These are phyloP conservation scores for Paraurostyla sp. DNA, from an alignment of 73 alveolate species.

Conservation along the genomic window DNA sequence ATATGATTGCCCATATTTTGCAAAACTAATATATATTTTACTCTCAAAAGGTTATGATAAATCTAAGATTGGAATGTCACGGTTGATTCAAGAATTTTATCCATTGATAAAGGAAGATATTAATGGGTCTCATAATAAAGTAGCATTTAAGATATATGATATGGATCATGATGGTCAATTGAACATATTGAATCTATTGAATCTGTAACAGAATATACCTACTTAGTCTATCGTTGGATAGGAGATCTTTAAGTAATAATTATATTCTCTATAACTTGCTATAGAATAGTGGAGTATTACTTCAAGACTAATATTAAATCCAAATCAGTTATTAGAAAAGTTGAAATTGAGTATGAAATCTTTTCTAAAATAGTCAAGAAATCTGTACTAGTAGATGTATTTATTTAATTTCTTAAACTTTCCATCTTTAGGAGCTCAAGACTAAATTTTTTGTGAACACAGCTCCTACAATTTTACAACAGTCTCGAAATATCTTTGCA, in stretches of 20 bases:
- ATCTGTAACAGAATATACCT: slow-evolving; percentile 5
- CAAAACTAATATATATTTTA: slow-evolving; percentile 14
- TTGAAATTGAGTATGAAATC: slow-evolving; percentile 35
- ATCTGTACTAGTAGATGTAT: slow-evolving; percentile 50
- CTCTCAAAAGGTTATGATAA: slow-evolving; percentile 34
- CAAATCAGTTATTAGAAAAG: neutral
- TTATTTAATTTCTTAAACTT: neutral
- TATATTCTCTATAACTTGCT: neutral
- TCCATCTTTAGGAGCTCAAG: slow-evolving; percentile 18
- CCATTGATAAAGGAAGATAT: slow-evolving; percentile 44
- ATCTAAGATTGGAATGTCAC: slow-evolving; percentile 28
- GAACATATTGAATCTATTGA: slow-evolving; percentile 21
- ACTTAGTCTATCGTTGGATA: slow-evolving; percentile 41
- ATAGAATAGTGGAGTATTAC: slow-evolving; percentile 37
- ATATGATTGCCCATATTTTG: slow-evolving; percentile 18
- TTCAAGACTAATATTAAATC: slow-evolving; percentile 30
- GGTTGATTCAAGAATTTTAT: slow-evolving; percentile 15
- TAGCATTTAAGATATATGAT: slow-evolving; percentile 19
- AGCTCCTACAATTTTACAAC: too few relatives aligned
- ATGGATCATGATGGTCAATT: slow-evolving; percentile 36
- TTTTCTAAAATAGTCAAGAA: slow-evolving; percentile 17
- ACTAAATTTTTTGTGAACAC: slow-evolving; percentile 7
- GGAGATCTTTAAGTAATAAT: slow-evolving; percentile 46
- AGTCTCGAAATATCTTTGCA: neutral
- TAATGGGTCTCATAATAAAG: slow-evolving; percentile 16